Conservation (phyloP, 2,329 filamentous ascomycete species). For the Fusarium paranaense region DNA sequence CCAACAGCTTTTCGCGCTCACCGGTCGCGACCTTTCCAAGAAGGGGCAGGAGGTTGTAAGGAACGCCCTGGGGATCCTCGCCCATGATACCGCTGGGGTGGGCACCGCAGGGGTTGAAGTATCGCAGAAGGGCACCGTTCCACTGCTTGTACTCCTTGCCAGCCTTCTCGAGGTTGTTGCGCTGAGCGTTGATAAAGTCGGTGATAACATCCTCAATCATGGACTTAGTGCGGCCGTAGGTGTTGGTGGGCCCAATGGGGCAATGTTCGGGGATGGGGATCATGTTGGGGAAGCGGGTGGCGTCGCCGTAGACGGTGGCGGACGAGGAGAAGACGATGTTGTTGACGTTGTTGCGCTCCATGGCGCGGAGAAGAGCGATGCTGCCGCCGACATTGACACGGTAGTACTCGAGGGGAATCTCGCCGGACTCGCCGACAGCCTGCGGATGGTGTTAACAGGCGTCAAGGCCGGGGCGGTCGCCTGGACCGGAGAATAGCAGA, state of each 20-base stretch:
- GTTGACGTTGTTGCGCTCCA: slow-evolving; percentile 89
- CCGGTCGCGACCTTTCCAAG: slow-evolving; percentile 96
- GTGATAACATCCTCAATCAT: slow-evolving; percentile 92
- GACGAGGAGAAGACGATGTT: slow-evolving; percentile 99
- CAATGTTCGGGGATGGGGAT: slow-evolving; percentile 98
- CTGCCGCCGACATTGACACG: slow-evolving; percentile 95
- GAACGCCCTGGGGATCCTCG: slow-evolving; percentile 94
- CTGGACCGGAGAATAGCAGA: not conserved
- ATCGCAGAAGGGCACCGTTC: slow-evolving; percentile 93
- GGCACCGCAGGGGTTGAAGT: slow-evolving; percentile 97
- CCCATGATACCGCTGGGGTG: slow-evolving; percentile 98
- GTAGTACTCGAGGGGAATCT: slow-evolving; percentile 98
- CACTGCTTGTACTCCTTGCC: slow-evolving; percentile 83
- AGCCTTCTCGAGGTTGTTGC: slow-evolving; percentile 83
- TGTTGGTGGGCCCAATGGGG: slow-evolving; percentile 96
- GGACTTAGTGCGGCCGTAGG: slow-evolving; percentile 96
- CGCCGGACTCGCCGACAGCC: slow-evolving; percentile 95
- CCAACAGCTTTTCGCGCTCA: slow-evolving; percentile 91
- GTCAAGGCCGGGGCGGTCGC: not conserved
- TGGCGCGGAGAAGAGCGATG: slow-evolving; percentile 85
- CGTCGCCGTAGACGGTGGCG: slow-evolving; percentile 97
- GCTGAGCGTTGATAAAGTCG: slow-evolving; percentile 88
- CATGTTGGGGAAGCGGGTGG: slow-evolving; percentile 96
- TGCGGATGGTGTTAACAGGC: slow-evolving; percentile 51
- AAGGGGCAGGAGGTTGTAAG: slow-evolving; percentile 94